Evolutionary conservation across 1,139 yeast species (phyloP).

Genomic region (Debaryomyces psychrophilus): DNA sequence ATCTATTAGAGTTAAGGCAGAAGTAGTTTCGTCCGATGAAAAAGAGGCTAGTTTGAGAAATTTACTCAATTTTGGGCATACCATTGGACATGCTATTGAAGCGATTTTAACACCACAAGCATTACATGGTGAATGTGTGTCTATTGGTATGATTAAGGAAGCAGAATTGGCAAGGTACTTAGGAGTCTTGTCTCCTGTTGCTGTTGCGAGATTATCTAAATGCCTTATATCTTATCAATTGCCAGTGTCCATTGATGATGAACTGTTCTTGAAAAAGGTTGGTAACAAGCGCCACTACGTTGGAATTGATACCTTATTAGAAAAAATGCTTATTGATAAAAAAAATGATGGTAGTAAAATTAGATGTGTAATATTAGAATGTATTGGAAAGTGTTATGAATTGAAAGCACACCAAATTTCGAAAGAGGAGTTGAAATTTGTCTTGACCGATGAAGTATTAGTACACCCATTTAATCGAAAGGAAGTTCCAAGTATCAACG

Average conservation of each 20-base stretch:
- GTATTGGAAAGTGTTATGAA: conserved; percentile 88
- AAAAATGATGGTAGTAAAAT: conserved; percentile 93
- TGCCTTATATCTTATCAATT: conserved; percentile 83
- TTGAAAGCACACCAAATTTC: conserved; percentile 82
- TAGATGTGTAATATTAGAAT: conserved; percentile 79
- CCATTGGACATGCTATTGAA: conserved; percentile 98
- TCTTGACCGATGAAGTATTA: conserved; percentile 79
- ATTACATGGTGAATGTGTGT: conserved; percentile 96
- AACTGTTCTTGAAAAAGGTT: conserved; percentile 62
- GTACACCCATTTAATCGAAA: conserved; percentile 57
- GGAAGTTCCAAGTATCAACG: conserved; percentile 46
- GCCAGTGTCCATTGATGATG: conserved; percentile 79
- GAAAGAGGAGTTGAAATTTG: conserved; percentile 78
- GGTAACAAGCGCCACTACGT: conserved; percentile 64
- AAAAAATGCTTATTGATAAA: conserved; percentile 94
- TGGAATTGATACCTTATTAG: conserved; percentile 69
- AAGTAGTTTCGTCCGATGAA: conserved; percentile 92
- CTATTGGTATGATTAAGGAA: conserved; percentile 91
- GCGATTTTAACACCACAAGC: conserved; percentile 96
- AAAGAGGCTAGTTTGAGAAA: conserved; percentile 95
- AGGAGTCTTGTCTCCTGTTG: conserved; percentile 88
- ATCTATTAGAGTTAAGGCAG: conserved; percentile 88
- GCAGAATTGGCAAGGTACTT: conserved; percentile 91
- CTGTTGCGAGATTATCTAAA: conserved; percentile 86
- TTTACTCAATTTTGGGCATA: conserved; percentile 91